Evolutionary conservation across 176 grass and related monocot genomes (phyloP).

Genomic region (Hyparrhenia diplandra): DNA sequence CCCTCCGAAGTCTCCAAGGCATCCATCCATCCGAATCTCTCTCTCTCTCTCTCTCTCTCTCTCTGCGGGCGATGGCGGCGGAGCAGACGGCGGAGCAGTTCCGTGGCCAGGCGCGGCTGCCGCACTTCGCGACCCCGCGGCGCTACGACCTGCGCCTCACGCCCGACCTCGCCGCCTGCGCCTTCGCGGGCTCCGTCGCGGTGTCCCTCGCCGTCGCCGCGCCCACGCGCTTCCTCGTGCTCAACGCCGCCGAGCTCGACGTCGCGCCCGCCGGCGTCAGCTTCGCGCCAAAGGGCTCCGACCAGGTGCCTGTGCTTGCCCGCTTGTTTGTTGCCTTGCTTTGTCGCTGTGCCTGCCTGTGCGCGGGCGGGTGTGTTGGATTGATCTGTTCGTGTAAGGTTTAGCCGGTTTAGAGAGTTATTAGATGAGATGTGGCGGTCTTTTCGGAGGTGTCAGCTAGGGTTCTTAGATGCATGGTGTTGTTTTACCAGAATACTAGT

Average conservation of each 20-base stretch:
- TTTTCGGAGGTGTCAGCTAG: neutral
- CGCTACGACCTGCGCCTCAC: conserved; percentile 77
- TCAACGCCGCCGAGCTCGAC: conserved; percentile 77
- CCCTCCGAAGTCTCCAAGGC: neutral
- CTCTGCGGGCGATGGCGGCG: conserved; percentile 17
- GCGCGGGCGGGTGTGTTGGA: neutral
- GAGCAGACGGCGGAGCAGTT: conserved; percentile 64
- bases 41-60: too few relatives aligned
- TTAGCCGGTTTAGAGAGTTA: too few relatives aligned
- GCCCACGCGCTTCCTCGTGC: conserved; percentile 66
- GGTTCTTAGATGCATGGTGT: neutral
- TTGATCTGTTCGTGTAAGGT: conserved; percentile 14
- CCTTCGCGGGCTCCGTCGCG: conserved; percentile 54
- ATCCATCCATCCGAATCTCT: neutral
- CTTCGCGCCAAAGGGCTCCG: conserved; percentile 42
- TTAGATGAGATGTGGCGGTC: neutral
- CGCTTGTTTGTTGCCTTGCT: neutral
- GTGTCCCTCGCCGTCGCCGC: conserved; percentile 44
- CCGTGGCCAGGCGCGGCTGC: conserved; percentile 61
- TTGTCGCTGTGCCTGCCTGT: neutral
- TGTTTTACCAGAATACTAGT: neutral
- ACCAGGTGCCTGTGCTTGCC: conserved; percentile 45
- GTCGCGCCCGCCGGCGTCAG: conserved; percentile 35
- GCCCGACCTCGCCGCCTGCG: conserved; percentile 70
- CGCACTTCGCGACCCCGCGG: conserved; percentile 61